These are phyloP conservation scores for Straminergon stramineum DNA, from an alignment of 225 moss, liverwort and hornwort species.

Conservation along the genomic window DNA sequence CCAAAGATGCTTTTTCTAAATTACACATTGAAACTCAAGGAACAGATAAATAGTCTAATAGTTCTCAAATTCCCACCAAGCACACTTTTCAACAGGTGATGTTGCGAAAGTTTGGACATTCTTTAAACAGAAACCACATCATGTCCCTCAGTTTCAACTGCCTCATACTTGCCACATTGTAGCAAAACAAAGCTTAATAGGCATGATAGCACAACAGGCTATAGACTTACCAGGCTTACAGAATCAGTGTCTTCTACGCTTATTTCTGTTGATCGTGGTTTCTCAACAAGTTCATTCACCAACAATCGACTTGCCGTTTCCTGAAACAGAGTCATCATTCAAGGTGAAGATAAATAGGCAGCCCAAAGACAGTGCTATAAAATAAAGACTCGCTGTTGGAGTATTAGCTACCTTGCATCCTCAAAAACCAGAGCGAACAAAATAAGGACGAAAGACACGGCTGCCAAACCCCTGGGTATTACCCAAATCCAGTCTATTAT, in stretches of 20 bases:
- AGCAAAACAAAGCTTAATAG: background rate
- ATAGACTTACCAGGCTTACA: conserved; percentile 5
- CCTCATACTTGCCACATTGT: background rate
- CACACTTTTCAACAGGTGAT: background rate
- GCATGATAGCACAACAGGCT: background rate
- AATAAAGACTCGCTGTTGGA: background rate
- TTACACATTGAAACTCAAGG: background rate
- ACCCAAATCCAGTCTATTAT: background rate
- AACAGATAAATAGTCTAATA: background rate
- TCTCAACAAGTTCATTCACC: background rate
- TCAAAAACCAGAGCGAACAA: background rate
- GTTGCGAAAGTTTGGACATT: background rate
- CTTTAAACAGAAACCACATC: background rate
- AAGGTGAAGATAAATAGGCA: background rate
- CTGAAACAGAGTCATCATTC: conserved; percentile 1
- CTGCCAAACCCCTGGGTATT: background rate
- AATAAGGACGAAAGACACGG: background rate
- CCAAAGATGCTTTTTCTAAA: background rate
- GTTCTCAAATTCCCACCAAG: background rate
- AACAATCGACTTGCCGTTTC: background rate
- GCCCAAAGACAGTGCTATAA: background rate
- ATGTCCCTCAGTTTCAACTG: background rate
- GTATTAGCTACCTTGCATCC: background rate
- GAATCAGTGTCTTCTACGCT: background rate
- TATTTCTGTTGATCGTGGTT: conserved; percentile 3